Evolutionary conservation across 1,139 yeast species (phyloP).

Genomic region (Debaryomycetaceae sp.): DNA sequence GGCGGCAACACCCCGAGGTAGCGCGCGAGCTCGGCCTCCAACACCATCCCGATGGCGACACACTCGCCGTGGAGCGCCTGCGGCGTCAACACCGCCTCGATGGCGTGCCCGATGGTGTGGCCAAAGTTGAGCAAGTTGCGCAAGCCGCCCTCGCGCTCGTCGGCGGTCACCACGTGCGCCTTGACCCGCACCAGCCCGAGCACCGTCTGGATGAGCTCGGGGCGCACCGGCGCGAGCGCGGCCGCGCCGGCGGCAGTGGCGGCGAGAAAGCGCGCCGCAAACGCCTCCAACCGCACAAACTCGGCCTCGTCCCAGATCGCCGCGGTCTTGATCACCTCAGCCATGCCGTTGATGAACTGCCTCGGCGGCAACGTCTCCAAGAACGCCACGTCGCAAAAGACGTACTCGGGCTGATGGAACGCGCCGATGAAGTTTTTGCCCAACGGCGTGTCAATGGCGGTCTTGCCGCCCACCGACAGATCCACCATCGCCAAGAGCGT

Average conservation of each 20-base stretch:
- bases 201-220: constrained; percentile 75
- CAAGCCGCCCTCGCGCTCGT: constrained; percentile 93
- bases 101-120: constrained; percentile 97
- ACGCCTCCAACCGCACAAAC: constrained; percentile 75
- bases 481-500: constrained; percentile 96
- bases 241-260: constrained; percentile 49
- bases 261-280: constrained; percentile 63
- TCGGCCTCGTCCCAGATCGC: constrained; percentile 95
- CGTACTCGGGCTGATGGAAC: constrained; percentile 92
- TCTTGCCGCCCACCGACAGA: constrained; percentile 97
- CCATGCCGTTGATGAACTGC: constrained; percentile 97
- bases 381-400: constrained; percentile 84
- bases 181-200: constrained; percentile 84
- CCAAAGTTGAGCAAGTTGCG: constrained; percentile 93
- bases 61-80: constrained; percentile 97
- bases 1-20: constrained; percentile 86
- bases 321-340: constrained; percentile 96
- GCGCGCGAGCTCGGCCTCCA: constrained; percentile 92
- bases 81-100: constrained; percentile 93
- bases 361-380: constrained; percentile 85
- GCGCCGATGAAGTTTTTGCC: constrained; percentile 98
- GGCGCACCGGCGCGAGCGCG: constrained; percentile 56
- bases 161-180: constrained; percentile 89
- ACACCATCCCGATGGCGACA: constrained; percentile 90
- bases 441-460: constrained; percentile 96